These are phyloP conservation scores for Rugonectria rugulosa DNA, from an alignment of 2,329 filamentous ascomycete species.

Conservation along the genomic window DNA sequence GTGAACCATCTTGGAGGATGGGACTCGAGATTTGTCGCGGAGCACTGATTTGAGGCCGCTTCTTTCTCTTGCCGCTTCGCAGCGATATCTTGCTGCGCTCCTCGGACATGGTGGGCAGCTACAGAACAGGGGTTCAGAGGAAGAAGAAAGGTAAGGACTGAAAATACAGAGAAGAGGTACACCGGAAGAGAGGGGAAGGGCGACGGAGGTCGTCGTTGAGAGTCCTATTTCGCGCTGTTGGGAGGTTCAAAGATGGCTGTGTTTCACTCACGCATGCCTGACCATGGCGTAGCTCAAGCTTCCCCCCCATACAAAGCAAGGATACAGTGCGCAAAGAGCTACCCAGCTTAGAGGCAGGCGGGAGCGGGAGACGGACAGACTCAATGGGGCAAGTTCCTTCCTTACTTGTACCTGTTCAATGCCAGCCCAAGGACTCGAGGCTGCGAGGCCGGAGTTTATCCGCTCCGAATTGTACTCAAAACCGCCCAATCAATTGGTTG, in stretches of 20 bases:
- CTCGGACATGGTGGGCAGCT: constrained; percentile 61
- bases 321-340: constrained; percentile 26
- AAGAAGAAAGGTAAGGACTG: background rate
- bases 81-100: constrained; percentile 69
- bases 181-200: constrained; percentile 1
- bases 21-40: constrained; percentile 70
- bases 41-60: constrained; percentile 67
- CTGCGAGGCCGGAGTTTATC: constrained; percentile 22
- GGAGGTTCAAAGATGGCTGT: constrained; percentile 13
- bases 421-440: constrained; percentile 15
- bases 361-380: constrained; percentile 15
- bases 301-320: constrained; percentile 19
- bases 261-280: constrained; percentile 25
- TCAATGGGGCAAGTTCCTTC: constrained; percentile 33
- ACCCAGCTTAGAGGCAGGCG: too few relatives aligned
- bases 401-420: constrained; percentile 22
- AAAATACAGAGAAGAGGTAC: background rate
- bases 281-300: constrained; percentile 22
- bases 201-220: constrained; percentile 9
- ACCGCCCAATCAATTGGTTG: constrained; percentile 27
- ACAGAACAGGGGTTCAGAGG: background rate
- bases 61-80: constrained; percentile 68
- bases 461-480: constrained; percentile 8
- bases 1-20: constrained; percentile 59
- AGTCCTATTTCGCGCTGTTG: constrained; percentile 6